A percentile compares a stretch with the other conserved stretches of the same genome.
Conservation (phyloP, 805 yeast genomes). For the Hanseniaspora singularis region DNA sequence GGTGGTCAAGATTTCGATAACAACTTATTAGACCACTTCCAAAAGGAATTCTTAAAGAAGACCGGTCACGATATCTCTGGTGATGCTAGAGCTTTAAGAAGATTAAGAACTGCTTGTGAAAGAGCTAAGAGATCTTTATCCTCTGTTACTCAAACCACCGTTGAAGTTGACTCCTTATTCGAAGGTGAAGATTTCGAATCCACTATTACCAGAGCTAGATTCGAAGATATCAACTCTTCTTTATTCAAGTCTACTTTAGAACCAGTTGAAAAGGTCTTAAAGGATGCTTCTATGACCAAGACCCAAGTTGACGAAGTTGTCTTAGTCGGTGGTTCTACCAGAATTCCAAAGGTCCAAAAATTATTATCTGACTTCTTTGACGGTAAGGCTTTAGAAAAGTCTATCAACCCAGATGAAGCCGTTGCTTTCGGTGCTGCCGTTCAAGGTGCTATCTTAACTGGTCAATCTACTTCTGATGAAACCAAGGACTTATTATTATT, state of each 20-base stretch:
- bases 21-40: slow-evolving; percentile 86
- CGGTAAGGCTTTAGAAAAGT: slow-evolving; percentile 92
- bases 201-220: slow-evolving; percentile 93
- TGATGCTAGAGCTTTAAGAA: slow-evolving; percentile 92
- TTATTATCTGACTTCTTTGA: slow-evolving; percentile 88
- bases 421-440: slow-evolving; percentile 99
- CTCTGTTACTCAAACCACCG: slow-evolving; percentile 88
- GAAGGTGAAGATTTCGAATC: slow-evolving; percentile 94
- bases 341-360: slow-evolving; percentile 97
- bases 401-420: slow-evolving; percentile 98
- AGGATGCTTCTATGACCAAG: slow-evolving; percentile 80
- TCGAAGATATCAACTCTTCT: slow-evolving; percentile 89
- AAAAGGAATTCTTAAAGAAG: slow-evolving; percentile 91
- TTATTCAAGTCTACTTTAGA: slow-evolving; percentile 86
- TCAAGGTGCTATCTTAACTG: slow-evolving; percentile 96
- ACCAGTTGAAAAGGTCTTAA: slow-evolving; percentile 90
- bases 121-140: slow-evolving; percentile 98
- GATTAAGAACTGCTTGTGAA: slow-evolving; percentile 98
- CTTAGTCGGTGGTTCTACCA: slow-evolving; percentile 96
- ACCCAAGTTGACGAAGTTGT: slow-evolving; percentile 85
- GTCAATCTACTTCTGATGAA: slow-evolving; percentile 78
- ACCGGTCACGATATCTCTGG: slow-evolving; percentile 78
- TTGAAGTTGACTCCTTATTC: slow-evolving; percentile 89
- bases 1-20: slow-evolving; percentile 99
- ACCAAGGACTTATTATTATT: slow-evolving; percentile 89